A percentile compares a stretch with the other conserved stretches of the same genome.
Evolutionary conservation across 1,139 yeast genomes (phyloP).

Genomic region (Nakaseomyces delphensis): DNA sequence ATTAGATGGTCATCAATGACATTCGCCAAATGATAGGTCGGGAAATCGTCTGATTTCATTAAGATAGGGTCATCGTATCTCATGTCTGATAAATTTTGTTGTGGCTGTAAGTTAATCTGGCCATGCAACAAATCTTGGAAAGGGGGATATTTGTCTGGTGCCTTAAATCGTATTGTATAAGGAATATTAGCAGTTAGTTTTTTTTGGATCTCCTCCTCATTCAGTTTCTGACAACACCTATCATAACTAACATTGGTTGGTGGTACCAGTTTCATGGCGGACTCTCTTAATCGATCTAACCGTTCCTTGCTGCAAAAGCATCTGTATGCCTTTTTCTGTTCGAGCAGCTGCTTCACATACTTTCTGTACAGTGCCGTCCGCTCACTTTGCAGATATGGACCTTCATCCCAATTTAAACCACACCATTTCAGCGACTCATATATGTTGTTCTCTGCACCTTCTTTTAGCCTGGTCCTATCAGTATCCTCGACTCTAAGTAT

Average conservation of each 20-base stretch:
- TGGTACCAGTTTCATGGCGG: conserved; percentile 68
- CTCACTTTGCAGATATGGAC: conserved; percentile 80
- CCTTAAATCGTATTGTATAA: conserved; percentile 50
- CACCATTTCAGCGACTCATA: conserved; percentile 75
- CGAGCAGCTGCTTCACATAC: conserved; percentile 49
- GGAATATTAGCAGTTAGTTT: conserved; percentile 30
- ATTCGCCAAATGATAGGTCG: conserved; percentile 94
- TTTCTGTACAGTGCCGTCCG: conserved; percentile 54
- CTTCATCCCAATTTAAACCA: conserved; percentile 69
- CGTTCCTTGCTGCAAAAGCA: conserved; percentile 86
- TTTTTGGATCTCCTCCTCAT: conserved; percentile 37
- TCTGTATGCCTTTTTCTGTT: conserved; percentile 66
- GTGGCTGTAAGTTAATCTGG: conserved; percentile 65
- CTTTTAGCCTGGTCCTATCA: conserved; percentile 66
- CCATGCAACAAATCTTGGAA: conserved; percentile 77
- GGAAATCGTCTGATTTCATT: conserved; percentile 83
- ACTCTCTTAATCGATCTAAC: conserved; percentile 52
- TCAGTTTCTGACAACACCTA: conserved; percentile 53
- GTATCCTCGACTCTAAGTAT: conserved; percentile 84
- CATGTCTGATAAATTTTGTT: conserved; percentile 56
- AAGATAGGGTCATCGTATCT: conserved; percentile 86
- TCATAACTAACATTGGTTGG: conserved; percentile 93
- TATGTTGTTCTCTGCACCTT: conserved; percentile 76
- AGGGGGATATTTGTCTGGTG: conserved; percentile 62
- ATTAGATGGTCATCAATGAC: conserved; percentile 91